Evolutionary conservation across 768 basidiomycete genomes (phyloP).

Genomic region (Termitomyces bulborhizus): DNA sequence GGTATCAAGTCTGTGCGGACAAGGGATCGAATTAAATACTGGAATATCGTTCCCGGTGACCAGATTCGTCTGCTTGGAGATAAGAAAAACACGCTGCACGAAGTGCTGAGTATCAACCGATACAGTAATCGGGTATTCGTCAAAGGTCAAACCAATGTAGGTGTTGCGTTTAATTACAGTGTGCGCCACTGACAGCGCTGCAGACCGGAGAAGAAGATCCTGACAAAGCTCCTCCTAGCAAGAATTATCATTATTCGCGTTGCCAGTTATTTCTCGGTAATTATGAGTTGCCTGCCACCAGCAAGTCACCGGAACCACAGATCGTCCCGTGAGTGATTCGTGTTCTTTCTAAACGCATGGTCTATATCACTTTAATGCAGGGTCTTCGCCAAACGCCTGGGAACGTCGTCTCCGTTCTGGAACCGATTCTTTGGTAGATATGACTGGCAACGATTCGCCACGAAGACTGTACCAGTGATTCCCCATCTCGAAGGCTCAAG

Average conservation of each 20-base stretch:
- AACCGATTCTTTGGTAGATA: constrained; percentile 47
- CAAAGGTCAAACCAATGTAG: constrained; percentile 34
- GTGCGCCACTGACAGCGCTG: not conserved
- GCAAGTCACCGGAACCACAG: constrained; percentile 28
- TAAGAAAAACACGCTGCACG: constrained; percentile 49
- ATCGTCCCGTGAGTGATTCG: constrained; percentile 38
- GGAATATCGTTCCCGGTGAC: constrained; percentile 88
- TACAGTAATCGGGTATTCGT: constrained; percentile 64
- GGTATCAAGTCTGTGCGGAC: constrained; percentile 51
- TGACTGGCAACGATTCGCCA: constrained; percentile 70
- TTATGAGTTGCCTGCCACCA: constrained; percentile 47
- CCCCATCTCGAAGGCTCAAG: constrained; percentile 34
- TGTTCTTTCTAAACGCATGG: not conserved
- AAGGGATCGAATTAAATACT: constrained; percentile 71
- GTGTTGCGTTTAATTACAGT: constrained; percentile 3
- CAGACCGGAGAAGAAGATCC: constrained; percentile 19
- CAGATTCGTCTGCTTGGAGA: constrained; percentile 67
- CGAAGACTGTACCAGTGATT: constrained; percentile 53
- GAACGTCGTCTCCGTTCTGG: constrained; percentile 56
- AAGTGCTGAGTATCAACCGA: constrained; percentile 70
- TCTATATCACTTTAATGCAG: constrained; percentile 27
- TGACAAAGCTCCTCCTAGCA: constrained; percentile 29
- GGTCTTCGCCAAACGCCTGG: constrained; percentile 72
- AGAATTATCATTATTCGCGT: constrained; percentile 68
- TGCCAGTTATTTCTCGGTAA: constrained; percentile 76